Percentiles rank a stretch among this genome's conserved stretches.
Conservation (phyloP, 768 basidiomycete genomes). For the Nidularia pulvinata region DNA sequence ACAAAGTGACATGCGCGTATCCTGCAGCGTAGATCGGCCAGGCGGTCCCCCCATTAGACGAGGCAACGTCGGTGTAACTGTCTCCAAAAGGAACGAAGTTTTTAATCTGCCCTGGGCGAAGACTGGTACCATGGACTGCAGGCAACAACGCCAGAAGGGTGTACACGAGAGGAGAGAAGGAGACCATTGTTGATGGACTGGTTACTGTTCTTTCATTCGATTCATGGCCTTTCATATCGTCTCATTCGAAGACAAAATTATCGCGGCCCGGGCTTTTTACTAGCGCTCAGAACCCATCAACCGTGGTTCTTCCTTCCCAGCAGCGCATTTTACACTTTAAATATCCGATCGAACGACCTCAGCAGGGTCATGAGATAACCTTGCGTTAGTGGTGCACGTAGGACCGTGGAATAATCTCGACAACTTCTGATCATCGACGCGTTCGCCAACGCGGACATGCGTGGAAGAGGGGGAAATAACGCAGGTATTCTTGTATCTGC, state of each 20-base stretch:
- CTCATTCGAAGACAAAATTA: background rate
- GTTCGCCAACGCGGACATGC: background rate
- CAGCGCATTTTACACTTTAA: background rate
- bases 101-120: constrained; percentile 44
- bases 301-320: background rate
- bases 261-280: background rate
- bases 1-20: constrained; percentile 50
- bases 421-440: background rate
- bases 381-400: background rate
- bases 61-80: constrained; percentile 57
- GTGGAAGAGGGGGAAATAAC: background rate
- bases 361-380: background rate
- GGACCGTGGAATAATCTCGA: background rate
- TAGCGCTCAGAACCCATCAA: background rate
- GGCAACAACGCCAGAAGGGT: background rate
- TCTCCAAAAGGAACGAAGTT: constrained; percentile 71
- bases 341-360: background rate
- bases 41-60: constrained; percentile 40
- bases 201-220: background rate
- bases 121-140: background rate
- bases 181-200: background rate
- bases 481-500: background rate
- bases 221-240: background rate
- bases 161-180: background rate
- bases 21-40: constrained; percentile 65